A percentile compares a stretch with the other conserved stretches of the same genome.
Evolutionary conservation across 2,329 filamentous ascomycete species (phyloP).

Genomic region (Neurospora sp.): DNA sequence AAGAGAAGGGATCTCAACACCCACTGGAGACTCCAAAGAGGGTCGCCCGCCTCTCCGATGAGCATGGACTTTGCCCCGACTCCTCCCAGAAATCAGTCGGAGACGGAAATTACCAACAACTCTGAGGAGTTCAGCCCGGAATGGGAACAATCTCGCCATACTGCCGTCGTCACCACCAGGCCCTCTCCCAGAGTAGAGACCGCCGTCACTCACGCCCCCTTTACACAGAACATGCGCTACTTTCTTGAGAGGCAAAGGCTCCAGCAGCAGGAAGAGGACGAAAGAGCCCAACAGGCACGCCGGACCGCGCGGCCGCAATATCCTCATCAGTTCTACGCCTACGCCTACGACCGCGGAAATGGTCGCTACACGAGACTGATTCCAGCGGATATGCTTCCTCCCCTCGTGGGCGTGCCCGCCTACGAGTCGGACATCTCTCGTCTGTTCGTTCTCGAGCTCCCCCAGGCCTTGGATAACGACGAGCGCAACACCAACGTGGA

Average conservation of each 20-base stretch:
- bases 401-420: slow-evolving; percentile 32
- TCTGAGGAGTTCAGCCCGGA: not conserved
- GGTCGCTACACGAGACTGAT: slow-evolving; percentile 44
- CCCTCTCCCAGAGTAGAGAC: not conserved
- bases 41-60: not conserved
- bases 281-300: not conserved
- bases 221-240: not conserved
- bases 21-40: not conserved
- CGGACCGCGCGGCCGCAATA: not conserved
- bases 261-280: not conserved
- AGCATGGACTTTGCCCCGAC: not conserved
- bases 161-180: not conserved
- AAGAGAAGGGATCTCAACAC: not conserved
- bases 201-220: not conserved
- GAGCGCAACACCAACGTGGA: slow-evolving; percentile 29
- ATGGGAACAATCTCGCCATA: not conserved
- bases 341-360: slow-evolving; percentile 43
- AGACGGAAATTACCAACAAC: not conserved
- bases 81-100: not conserved
- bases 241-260: not conserved
- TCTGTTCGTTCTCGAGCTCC: slow-evolving; percentile 37
- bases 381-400: slow-evolving; percentile 42
- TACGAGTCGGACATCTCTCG: slow-evolving; percentile 28
- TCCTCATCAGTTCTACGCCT: slow-evolving; percentile 27
- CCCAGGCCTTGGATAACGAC: slow-evolving; percentile 24